These are phyloP conservation scores for Viola odorata DNA, from an alignment of 345 rosid genomes.

Conservation along the genomic window DNA sequence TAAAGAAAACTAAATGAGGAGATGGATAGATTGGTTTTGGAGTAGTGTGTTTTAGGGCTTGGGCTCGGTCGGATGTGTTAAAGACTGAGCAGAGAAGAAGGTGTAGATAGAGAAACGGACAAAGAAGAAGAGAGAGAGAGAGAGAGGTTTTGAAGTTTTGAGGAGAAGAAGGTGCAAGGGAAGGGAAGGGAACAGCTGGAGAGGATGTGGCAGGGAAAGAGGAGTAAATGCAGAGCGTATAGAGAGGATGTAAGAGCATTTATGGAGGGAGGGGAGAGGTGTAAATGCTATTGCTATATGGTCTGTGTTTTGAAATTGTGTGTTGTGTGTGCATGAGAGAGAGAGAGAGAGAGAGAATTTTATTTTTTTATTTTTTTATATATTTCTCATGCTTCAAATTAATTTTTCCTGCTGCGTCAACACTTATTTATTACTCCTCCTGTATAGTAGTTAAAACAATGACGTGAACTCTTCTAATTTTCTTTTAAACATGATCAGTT, in stretches of 20 bases:
- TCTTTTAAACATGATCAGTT: too few species aligned
- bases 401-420: too few species aligned
- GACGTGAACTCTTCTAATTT: too few species aligned
- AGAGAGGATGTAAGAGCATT: slow-evolving; percentile 74
- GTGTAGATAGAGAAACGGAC: slow-evolving; percentile 12
- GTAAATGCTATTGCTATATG: slow-evolving; percentile 24
- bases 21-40: neutral
- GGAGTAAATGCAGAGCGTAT: slow-evolving; percentile 70
- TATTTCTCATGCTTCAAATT: neutral
- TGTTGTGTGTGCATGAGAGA: slow-evolving; percentile 8
- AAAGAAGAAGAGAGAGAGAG: neutral
- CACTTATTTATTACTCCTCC: too few species aligned
- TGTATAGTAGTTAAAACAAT: too few species aligned
- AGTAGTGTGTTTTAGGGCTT: too few species aligned
- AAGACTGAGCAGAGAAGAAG: neutral
- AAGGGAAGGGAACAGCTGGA: slow-evolving; percentile 22
- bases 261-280: slow-evolving; percentile 39
- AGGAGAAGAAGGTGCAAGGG: slow-evolving; percentile 15
- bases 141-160: slow-evolving; percentile 10
- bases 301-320: too few species aligned
- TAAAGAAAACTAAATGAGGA: neutral
- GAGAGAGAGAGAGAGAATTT: slow-evolving; percentile 1
- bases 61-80: neutral
- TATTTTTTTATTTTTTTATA: neutral
- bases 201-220: slow-evolving; percentile 35